Conservation (phyloP, 495 filamentous ascomycete species). For the Xylaria telfairii region DNA sequence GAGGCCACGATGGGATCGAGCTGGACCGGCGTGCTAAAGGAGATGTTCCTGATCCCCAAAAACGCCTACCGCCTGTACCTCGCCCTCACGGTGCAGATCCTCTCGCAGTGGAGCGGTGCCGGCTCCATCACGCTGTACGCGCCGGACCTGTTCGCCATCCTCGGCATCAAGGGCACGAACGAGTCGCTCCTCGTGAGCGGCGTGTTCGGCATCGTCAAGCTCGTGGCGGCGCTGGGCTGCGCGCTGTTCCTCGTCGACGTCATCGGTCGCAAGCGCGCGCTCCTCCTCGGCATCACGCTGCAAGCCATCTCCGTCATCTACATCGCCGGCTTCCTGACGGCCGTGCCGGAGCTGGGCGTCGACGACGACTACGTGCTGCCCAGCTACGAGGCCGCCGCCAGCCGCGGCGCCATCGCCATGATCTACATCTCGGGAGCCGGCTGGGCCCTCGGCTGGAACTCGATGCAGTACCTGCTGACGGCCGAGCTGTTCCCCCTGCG, state of each 20-base stretch:
- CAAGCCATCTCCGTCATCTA: constrained; percentile 72
- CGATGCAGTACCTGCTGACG: constrained; percentile 76
- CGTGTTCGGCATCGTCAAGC: constrained; percentile 74
- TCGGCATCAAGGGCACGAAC: constrained; percentile 66
- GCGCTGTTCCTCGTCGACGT: constrained; percentile 77
- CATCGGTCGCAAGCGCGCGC: constrained; percentile 72
- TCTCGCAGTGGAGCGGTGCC: constrained; percentile 74
- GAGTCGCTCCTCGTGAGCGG: constrained; percentile 70
- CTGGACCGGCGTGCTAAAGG: constrained; percentile 61
- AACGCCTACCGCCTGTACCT: constrained; percentile 72
- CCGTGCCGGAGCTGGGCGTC: constrained; percentile 54
- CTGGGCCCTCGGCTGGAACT: constrained; percentile 79
- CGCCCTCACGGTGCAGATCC: constrained; percentile 62
- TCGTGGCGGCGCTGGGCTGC: constrained; percentile 66
- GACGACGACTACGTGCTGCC: constrained; percentile 36
- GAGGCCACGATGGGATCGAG: constrained; percentile 65
- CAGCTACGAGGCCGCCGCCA: constrained; percentile 43
- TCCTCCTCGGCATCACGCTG: constrained; percentile 67
- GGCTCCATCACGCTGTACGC: constrained; percentile 72
- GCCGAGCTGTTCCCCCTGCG: constrained; percentile 75
- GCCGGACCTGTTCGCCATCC: constrained; percentile 67
- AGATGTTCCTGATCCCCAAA: constrained; percentile 62
- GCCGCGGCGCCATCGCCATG: constrained; percentile 66
- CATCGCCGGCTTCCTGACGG: constrained; percentile 68
- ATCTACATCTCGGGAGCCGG: constrained; percentile 70